These are phyloP conservation scores for Arthrobotrys conoides DNA, from an alignment of 2,329 filamentous ascomycete genomes.

Conservation along the genomic window DNA sequence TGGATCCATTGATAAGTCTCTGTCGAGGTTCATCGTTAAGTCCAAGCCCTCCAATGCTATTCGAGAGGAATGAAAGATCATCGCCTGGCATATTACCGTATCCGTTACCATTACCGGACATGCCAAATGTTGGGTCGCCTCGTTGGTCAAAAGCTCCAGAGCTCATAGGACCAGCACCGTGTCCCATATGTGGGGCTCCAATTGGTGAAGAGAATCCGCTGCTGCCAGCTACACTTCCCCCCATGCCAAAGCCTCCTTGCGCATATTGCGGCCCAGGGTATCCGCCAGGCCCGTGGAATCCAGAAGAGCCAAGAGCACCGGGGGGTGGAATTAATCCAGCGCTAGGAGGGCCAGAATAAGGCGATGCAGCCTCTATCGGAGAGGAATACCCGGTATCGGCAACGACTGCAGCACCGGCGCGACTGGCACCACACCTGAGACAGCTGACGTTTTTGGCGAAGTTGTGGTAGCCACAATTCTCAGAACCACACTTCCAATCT, in stretches of 20 bases:
- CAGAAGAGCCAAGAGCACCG: constrained; percentile 77
- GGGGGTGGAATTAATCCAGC: constrained; percentile 76
- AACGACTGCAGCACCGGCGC: constrained; percentile 92
- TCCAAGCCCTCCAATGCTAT: constrained; percentile 49
- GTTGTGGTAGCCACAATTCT: constrained; percentile 98
- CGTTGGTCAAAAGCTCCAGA: constrained; percentile 55
- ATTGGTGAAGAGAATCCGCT: constrained; percentile 60
- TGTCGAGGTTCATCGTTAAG: constrained; percentile 57
- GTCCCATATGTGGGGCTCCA: constrained; percentile 55
- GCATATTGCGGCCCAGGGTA: constrained; percentile 55
- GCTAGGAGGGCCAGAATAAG: constrained; percentile 83
- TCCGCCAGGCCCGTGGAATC: constrained; percentile 71
- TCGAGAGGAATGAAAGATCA: constrained; percentile 59
- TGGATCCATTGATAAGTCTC: constrained; percentile 57
- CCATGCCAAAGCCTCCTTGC: constrained; percentile 56
- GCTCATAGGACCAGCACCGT: constrained; percentile 44
- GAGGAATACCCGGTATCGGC: constrained; percentile 93
- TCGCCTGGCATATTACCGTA: constrained; percentile 45
- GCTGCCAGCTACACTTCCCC: constrained; percentile 56
- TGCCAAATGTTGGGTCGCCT: constrained; percentile 51
- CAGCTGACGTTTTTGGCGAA: constrained; percentile 99
- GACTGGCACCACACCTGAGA: constrained; percentile 93
- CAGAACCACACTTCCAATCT: constrained; percentile 98
- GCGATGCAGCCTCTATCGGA: constrained; percentile 86
- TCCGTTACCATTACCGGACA: constrained; percentile 49